Conservation (phyloP, 2,329 filamentous ascomycete species). For the Alternaria burnsii region DNA sequence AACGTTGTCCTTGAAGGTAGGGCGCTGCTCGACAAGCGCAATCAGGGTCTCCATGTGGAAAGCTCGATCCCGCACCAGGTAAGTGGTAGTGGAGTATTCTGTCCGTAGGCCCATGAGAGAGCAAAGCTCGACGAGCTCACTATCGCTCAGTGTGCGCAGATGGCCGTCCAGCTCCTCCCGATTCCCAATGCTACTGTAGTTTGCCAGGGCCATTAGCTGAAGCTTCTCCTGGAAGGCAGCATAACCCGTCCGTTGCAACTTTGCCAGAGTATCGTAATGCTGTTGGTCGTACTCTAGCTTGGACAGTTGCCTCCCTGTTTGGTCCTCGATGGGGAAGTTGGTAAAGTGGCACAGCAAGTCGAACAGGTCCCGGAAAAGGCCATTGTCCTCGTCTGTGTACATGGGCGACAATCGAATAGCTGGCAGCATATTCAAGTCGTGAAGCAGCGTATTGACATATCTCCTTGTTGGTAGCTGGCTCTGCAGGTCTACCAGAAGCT, state of each 20-base stretch:
- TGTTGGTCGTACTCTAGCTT: slow-evolving; percentile 77
- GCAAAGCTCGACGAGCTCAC: slow-evolving; percentile 76
- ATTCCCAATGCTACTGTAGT: slow-evolving; percentile 87
- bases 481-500: slow-evolving; percentile 88
- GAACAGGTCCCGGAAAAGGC: slow-evolving; percentile 81
- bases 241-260: slow-evolving; percentile 78
- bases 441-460: slow-evolving; percentile 88
- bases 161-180: slow-evolving; percentile 80
- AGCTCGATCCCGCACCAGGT: slow-evolving; percentile 68
- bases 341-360: slow-evolving; percentile 85
- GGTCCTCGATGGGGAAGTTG: slow-evolving; percentile 89
- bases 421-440: slow-evolving; percentile 83
- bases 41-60: slow-evolving; percentile 77
- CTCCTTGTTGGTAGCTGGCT: slow-evolving; percentile 93
- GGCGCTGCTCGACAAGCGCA: slow-evolving; percentile 76
- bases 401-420: slow-evolving; percentile 80
- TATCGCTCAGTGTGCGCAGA: slow-evolving; percentile 75
- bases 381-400: slow-evolving; percentile 77
- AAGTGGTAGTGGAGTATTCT: slow-evolving; percentile 77
- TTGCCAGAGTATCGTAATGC: slow-evolving; percentile 80
- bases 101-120: slow-evolving; percentile 78
- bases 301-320: slow-evolving; percentile 80
- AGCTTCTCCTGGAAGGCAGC: slow-evolving; percentile 87
- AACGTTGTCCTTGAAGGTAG: slow-evolving; percentile 82
- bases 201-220: slow-evolving; percentile 89